Evolutionary conservation across 768 basidiomycete genomes (phyloP), one percentile per base, ranked within the genome.

Genomic region (Epithele typhae): DNA sequence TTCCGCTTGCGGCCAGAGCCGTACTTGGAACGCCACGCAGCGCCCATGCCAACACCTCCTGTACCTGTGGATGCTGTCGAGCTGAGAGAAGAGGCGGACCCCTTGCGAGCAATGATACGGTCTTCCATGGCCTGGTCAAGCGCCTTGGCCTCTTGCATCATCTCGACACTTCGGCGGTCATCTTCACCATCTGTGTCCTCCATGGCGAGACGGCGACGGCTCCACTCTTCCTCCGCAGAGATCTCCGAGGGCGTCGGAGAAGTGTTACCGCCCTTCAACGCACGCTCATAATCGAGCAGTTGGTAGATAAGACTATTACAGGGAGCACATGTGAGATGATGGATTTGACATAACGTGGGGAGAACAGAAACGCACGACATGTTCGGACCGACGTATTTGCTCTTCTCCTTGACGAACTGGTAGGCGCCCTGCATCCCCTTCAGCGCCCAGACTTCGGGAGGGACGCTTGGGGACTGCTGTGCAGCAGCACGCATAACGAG

Each of bases 401-500:
- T 90, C 71, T 89, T 92, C 60, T 84, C 78, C 66, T 94, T 93
- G 35, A 94, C 92, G 68, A 80, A 95, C 38, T 83, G 68, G 65
- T 95, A 95, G 22, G 92, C 87, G 32, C 80, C 85, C 61, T 94
- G 89, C 89, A 92, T 92, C 42, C 91, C 89, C 53, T 82, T 82
- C 51, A 92, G 71, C 8, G 79, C 76, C 82, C 83, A 86, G 5
- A 91, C 78, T 52, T 88, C 81, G 33, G 84, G 74, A 12, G 86
- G 81, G 19, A 87, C 87, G 34, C 70, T 71, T 12, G 84, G 70
- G 11, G 78, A 79, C 51, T 73, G 75, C 37, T 78, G 73, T 38
- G 84, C 81, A 23, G 92, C 89, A n/a, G 91, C 88, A 42, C 90
- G 81, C 92, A 95, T 95, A 53, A 93, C 89, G 46, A 93, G 76